Evolutionary conservation across 116 monocot species (phyloP), one percentile per base, ranked within the genome.

Genomic region (Zostera marina): DNA sequence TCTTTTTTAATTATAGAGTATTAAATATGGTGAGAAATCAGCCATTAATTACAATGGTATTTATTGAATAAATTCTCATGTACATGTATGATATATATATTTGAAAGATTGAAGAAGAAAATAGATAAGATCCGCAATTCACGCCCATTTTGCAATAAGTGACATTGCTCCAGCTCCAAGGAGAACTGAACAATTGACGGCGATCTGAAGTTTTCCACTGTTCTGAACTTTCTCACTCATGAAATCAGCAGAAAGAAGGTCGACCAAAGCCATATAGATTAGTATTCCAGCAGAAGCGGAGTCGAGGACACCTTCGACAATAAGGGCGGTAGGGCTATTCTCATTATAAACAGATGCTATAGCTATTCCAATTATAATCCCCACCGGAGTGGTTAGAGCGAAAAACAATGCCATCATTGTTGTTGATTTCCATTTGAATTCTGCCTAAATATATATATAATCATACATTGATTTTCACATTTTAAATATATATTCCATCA

Each of bases 251-350:
- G 77, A 69, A 44, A 77, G 15, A 10, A 77, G 64, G 41, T 77
- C 73, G 2, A 77, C 77, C 0, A 77, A 57, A 0, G 77, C 64
- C 77, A 73, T 77, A 58, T 77, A 77, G 9, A 77, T 43, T 0
- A 77, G 56, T 19, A 77, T 77, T n/a, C 77, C 77, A 0, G 77
- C 64, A 0, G 77, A 68, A 5, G 56, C 48, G 0, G 72, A 68
- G 54, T 65, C 52, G 20, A 77, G 61, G 2, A 72, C 3, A 46
- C 77, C 77, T 51, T 77, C 77, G 12, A 77, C 65, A 5, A 56
- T 45, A 7, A 77, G 64, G 0, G 77, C 72, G 1, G 64, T 55
- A 7, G 55, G 26, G 60, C 77, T 69, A 46, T 53, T 52, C 8
- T 24, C 32, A n/a, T 56, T 32, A 9, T 56, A 56, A 38, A 56